Base-by-base conservation (phyloP, 2,329 filamentous ascomycete genomes). In the Pseudogymnoascus sp. region DNA sequence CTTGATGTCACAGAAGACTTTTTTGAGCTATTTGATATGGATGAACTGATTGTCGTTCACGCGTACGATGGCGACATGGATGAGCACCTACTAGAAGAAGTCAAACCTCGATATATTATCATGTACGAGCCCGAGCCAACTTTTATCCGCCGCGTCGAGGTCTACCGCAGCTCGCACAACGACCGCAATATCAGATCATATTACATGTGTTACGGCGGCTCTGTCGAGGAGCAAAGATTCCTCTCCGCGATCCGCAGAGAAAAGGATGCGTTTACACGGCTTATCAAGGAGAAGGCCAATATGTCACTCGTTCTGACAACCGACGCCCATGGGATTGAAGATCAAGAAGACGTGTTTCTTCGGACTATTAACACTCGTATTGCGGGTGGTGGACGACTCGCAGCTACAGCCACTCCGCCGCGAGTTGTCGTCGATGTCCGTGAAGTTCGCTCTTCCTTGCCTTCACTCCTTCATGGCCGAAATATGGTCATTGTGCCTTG, bases 121-220 rank as follows among this genome's bases (percentile, higher is more conserved):
- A 97, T 99, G 94, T 99, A 97, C 74, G 94, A 97, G 72, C 93
- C 94, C 1, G 92, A 97, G 66, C 86, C 93, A 2, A 87, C 93
- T 2, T 99, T 99, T 73, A 96, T 97, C 69, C 86, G 94, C 12
- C 83, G 93, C 37, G 88, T 99, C 18, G 94, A 99, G 72, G 92
- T 97, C 1, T 99, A 97, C 75, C 86, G 94, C 38, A 96, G 92
- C 59, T 97, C 92, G 8, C 94, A 99, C 75, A 89, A 87, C 62
- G 90, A 93, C 72, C 82, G 92, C 36, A 92, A 90, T 69, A 90
- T 97, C 41, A 85, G 91, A 43, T 92, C 96, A 0, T 99, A 97
- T 76, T 97, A 97, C 73, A 86, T 97, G 79, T 97, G 96, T 76
- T 99, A 99, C 66, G 88, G 90, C 35, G 89, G 89, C 2, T 97